Conservation (phyloP, 805 yeast species). For the Kluyveromyces siamensis region DNA sequence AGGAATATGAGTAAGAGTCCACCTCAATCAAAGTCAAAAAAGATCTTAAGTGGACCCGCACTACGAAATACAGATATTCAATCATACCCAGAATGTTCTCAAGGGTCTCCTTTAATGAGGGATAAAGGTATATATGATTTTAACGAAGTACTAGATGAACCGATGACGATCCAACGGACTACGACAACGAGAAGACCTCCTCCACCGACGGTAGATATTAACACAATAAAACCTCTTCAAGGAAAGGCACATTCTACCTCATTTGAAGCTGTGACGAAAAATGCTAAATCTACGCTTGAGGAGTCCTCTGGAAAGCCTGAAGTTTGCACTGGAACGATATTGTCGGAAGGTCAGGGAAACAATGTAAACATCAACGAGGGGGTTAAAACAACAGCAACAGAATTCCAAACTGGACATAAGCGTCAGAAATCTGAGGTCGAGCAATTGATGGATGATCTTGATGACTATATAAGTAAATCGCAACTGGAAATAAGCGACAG, state of each 20-base stretch:
- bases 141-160: not conserved
- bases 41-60: not conserved
- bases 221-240: not conserved
- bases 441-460: constrained; percentile 27
- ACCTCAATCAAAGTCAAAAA: not conserved
- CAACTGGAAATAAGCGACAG: not conserved
- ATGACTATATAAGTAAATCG: constrained; percentile 14
- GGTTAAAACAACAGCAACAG: not conserved
- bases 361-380: not conserved
- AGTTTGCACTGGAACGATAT: not conserved
- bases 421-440: constrained; percentile 28
- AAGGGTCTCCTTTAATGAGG: not conserved
- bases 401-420: constrained; percentile 9
- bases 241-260: not conserved
- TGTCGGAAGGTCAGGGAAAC: not conserved
- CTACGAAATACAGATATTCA: not conserved
- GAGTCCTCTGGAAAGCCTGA: not conserved
- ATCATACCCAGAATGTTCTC: too few species aligned
- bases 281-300: not conserved
- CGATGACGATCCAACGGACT: not conserved
- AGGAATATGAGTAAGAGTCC: not conserved
- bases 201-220: constrained; percentile 6
- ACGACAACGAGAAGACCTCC: constrained; percentile 9
- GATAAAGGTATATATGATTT: not conserved
- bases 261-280: not conserved